Percentiles rank a stretch among this genome's conserved stretches.
Evolutionary conservation across 805 yeast genomes (phyloP).

Genomic region (Candida saitoana): DNA sequence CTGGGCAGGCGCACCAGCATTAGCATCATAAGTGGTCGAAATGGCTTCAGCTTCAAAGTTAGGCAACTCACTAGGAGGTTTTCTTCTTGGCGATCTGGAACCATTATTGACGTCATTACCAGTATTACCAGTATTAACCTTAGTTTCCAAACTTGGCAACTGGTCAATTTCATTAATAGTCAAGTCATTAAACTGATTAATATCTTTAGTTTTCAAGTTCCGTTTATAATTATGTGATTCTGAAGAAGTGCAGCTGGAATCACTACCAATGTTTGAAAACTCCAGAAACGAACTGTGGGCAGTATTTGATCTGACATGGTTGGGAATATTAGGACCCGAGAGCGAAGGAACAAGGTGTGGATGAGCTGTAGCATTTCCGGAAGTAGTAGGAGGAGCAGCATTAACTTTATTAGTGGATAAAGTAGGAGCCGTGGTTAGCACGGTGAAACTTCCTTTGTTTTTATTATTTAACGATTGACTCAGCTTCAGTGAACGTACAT

Average conservation of each 20-base stretch:
- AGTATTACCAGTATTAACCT: not conserved
- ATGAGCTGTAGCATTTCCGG: not conserved
- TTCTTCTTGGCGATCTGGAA: not conserved
- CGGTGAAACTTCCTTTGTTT: not conserved
- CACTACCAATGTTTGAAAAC: constrained; percentile 2
- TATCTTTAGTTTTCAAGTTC: not conserved
- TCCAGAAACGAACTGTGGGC: not conserved
- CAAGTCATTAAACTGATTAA: not conserved
- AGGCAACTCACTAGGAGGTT: not conserved
- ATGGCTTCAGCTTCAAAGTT: not conserved
- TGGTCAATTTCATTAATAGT: not conserved
- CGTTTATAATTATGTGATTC: constrained; percentile 1
- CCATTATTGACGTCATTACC: not conserved
- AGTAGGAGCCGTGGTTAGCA: not conserved
- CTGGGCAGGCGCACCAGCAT: not conserved
- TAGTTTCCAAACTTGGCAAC: not conserved
- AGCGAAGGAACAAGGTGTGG: not conserved
- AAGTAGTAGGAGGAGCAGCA: not conserved
- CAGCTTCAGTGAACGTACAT: not conserved
- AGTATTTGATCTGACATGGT: constrained; percentile 7
- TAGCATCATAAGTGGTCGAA: not conserved
- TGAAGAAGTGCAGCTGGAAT: constrained; percentile 3
- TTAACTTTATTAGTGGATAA: not conserved
- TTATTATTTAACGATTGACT: not conserved
- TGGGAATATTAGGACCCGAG: not conserved